Percentiles rank a stretch among this genome's conserved stretches.
Evolutionary conservation across 2,329 filamentous ascomycete species (phyloP).

Genomic region (Trichoderma atroviride): DNA sequence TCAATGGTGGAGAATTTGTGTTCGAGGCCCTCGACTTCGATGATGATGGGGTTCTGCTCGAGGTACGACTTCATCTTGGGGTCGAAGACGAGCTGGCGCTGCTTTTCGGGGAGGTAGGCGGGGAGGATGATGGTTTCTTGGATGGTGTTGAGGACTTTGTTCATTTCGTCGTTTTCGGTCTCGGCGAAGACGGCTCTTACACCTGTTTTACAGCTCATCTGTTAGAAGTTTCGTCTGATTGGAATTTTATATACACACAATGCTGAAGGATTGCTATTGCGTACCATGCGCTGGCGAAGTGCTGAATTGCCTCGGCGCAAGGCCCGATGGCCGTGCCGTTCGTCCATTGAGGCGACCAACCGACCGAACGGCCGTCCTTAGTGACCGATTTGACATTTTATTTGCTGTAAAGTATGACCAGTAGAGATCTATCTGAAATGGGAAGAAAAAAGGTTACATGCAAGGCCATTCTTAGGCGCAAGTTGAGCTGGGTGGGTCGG

Average conservation of each 20-base stretch:
- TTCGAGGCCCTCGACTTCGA: slow-evolving; percentile 61
- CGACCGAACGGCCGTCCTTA: slow-evolving; percentile 35
- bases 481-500: slow-evolving; percentile 32
- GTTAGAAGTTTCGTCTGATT: slow-evolving; percentile 1
- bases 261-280: slow-evolving; percentile 4
- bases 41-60: slow-evolving; percentile 56
- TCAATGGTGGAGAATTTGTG: slow-evolving; percentile 55
- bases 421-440: slow-evolving; percentile 11
- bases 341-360: slow-evolving; percentile 27
- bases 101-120: slow-evolving; percentile 55
- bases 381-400: slow-evolving; percentile 31
- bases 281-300: slow-evolving; percentile 38
- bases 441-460: slow-evolving; percentile 28
- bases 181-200: slow-evolving; percentile 50
- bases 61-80: slow-evolving; percentile 51
- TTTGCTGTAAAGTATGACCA: background rate
- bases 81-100: slow-evolving; percentile 58
- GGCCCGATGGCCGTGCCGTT: slow-evolving; percentile 3
- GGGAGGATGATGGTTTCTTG: slow-evolving; percentile 64
- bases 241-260: background rate
- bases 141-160: slow-evolving; percentile 54
- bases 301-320: slow-evolving; percentile 35
- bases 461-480: slow-evolving; percentile 7
- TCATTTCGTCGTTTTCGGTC: slow-evolving; percentile 57
- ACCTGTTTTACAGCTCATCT: slow-evolving; percentile 32